Evolutionary conservation across 306 rosid genomes (phyloP), one percentile per base, ranked within the genome.

Genomic region (Vigna trinervia): DNA sequence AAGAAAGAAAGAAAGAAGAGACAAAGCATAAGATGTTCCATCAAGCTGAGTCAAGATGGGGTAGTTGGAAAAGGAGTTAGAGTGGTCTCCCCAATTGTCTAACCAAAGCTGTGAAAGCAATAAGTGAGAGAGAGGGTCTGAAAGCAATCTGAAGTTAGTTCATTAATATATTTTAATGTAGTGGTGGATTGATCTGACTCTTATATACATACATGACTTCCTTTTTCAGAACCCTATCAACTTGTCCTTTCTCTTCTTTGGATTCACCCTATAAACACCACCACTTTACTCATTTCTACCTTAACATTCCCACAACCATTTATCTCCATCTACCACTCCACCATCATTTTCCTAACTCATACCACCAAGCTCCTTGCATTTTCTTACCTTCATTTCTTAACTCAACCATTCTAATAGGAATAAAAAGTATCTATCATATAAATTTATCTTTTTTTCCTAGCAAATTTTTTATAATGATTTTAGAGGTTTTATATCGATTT

Each of bases 41-140:
- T 80, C 86, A 85, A 74, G 75, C 82, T 80, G 87, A 82, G 76
- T 73, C 69, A 73, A 73, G 45, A 69, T 84, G 84, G 84, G 82
- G 71, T 67, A 86, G 69, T 85, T 58, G 20, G 19, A 58, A 70
- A 50, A 20, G 57, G 28, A 13, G 6, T 11, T 45, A 12, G 50
- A 14, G 30, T 5, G 19, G 39, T 45, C 50, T 54, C 58, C 58
- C 68, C 48, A 74, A n/a, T 47, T 60, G 71, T 61, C 61, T 61
- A 30, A 75, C 71, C 36, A 61, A 61, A 75, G 38, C 61, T 13
- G 15, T 61, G 78, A 58, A 74, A 45, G 32, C 13, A 43, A 9
- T 59, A 22, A 72, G 48, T 19, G 54, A 26, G 28, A 3, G 3
- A 57, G 28, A 41, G 66, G 23, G 9, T 6, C 45, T 39, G 12